Evolutionary conservation across 2,329 filamentous ascomycete species (phyloP), one percentile per base, ranked within the genome.

Genomic region (Pseudonectria buxi): DNA sequence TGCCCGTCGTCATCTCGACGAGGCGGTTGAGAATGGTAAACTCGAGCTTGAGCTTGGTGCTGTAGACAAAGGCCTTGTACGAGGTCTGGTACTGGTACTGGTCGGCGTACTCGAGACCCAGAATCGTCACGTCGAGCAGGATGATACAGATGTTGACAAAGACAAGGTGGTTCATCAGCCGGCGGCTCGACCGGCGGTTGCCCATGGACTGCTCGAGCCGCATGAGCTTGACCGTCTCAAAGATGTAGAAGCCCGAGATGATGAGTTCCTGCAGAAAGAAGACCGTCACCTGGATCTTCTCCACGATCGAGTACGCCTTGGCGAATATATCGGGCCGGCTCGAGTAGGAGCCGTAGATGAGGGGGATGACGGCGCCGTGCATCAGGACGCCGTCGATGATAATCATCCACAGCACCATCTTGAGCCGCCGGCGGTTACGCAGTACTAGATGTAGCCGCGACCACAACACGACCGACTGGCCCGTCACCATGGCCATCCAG

Each of bases 401-500:
- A 39, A 83, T 81, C 68, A 81, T 76, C 35, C 51, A 63, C 1
- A 78, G 59, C 0, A 76, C 68, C 10, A 63, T 59, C 4, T 63
- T 65, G 1, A 81, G 59, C 3, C 69, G 53, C 3, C 55, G 54
- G 6, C 65, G 34, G 60, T 75, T 71, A 12, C 67, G 67, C 3
- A 76, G 58, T 10, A 82, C 65, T 2, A 82, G 62, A 49, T 81
- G 75, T 1, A 82, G 64, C 6, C 78, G 67, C 1, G 76, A 81
- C 61, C 76, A 82, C 2, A 82, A 60, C 2, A 82, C 77, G 10
- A 80, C 47, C 0, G 71, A 70, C 51, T 80, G 74, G 1, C 77
- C 78, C 2, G 75, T 77, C 0, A 81, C 69, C 73, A 81, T 78
- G 3, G 45, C 46, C 9, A 55, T 39, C 58, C 58, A 61, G 10